Base-by-base conservation (phyloP, 169 alveolate species). In the Plasmodium adleri region DNA sequence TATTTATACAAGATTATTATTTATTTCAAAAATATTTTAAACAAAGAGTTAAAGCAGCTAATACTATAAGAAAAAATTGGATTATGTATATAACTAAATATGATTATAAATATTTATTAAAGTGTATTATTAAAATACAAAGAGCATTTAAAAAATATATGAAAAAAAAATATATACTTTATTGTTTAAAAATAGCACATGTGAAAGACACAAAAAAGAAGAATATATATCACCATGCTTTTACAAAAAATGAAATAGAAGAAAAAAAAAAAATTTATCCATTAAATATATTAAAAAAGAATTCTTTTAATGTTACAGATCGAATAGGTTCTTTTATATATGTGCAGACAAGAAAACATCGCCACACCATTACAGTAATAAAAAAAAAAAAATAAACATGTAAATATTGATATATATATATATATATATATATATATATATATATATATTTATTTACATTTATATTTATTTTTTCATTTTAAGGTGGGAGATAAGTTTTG, bases 251-350 rank as follows among this genome's bases (percentile, higher is more conserved):
- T 13, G 91, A 26, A 58, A 26, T 15, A 52, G 47, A 56, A 50
- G 39, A 22, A 72, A 22, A 26, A 9, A 47, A 49, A 71, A 15
- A 56, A 72, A 72, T 15, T n/a, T 43, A 39, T 13, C 15, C n/a
- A n/a, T 6, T 8, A 8, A 56, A 22, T 56, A 17, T 56, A 56
- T 17, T 6, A 17, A 56, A 56, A 22, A 45, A 50, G 13, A 28
- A 67, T 1, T n/a, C 26, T 28, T 24, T 4, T 47, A 24, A 47
- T 3, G 78, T 64, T 20, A 58, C 26, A 4, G 78, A 83, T 28
- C 72, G 91, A 12, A 70, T 83, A 5, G 83, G 91, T 1, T 83
- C 91, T 60, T 83, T 83, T 58, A 83, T 83, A 71, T 83, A 63
- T 24, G 54, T 83, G 8, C 74, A 83, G 26, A 13, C 52, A 56